Conservation (phyloP, 768 basidiomycete genomes). For the Lactarius deliciosus region DNA sequence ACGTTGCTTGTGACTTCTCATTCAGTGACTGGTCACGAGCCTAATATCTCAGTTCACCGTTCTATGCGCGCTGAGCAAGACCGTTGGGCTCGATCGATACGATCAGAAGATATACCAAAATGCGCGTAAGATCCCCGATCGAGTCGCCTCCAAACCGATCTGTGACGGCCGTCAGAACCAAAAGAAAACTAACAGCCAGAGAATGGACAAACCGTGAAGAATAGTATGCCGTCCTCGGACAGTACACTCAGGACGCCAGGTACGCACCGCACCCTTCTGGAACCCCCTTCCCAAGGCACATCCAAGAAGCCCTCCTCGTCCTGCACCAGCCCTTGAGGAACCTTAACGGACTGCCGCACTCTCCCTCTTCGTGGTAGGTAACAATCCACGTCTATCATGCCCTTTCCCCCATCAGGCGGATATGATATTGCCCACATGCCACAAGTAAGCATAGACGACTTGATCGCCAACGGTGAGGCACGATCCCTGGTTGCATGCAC, state of each 20-base stretch:
- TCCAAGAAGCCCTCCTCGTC: not conserved
- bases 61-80: too few species aligned
- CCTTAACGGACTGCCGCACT: not conserved
- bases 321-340: not conserved
- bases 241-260: constrained; percentile 9
- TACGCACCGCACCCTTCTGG: not conserved
- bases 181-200: not conserved
- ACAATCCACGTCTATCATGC: constrained; percentile 11
- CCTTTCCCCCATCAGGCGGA: constrained; percentile 10
- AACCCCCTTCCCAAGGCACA: not conserved
- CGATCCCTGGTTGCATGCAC: not conserved
- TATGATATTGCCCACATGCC: constrained; percentile 15
- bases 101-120: constrained; percentile 22
- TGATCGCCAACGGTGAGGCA: constrained; percentile 1
- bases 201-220: constrained; percentile 12
- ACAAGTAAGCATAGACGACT: constrained; percentile 14
- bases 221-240: constrained; percentile 22
- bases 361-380: not conserved
- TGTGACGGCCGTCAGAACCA: not conserved
- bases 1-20: too few species aligned
- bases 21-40: too few species aligned
- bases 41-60: too few species aligned
- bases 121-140: constrained; percentile 8
- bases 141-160: constrained; percentile 1
- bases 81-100: not conserved